These are phyloP conservation scores for Phytophthora idaei DNA, from an alignment of 352 stramenopile species.

Conservation along the genomic window DNA sequence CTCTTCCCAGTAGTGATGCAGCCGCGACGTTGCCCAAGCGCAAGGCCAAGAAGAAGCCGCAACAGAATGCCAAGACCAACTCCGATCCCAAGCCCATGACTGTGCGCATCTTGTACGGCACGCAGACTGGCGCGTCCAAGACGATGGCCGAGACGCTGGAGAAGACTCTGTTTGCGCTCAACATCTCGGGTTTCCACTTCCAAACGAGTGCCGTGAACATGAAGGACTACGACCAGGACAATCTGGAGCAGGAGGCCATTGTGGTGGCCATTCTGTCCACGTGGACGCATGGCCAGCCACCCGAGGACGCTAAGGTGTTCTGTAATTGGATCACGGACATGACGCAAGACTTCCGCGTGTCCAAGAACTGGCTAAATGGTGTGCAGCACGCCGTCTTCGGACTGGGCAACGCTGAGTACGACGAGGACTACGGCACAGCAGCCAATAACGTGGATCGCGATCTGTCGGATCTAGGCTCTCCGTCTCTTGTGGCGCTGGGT, in stretches of 20 bases:
- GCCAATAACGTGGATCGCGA: slow-evolving; percentile 76
- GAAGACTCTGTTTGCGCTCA: slow-evolving; percentile 80
- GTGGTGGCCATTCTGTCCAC: slow-evolving; percentile 88
- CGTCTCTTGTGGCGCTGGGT: slow-evolving; percentile 59
- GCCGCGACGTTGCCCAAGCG: slow-evolving; percentile 17
- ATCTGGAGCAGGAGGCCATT: slow-evolving; percentile 86
- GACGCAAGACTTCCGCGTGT: slow-evolving; percentile 89
- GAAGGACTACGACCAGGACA: slow-evolving; percentile 91
- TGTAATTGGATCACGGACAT: slow-evolving; percentile 90
- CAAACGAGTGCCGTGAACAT: slow-evolving; percentile 86
- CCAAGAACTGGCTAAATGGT: slow-evolving; percentile 78
- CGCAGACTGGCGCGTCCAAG: slow-evolving; percentile 85
- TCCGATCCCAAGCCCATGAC: slow-evolving; percentile 42
- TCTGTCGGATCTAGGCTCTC: slow-evolving; percentile 68
- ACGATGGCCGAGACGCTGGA: slow-evolving; percentile 76
- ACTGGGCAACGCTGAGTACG: slow-evolving; percentile 89
- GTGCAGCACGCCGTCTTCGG: slow-evolving; percentile 84
- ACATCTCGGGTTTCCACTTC: slow-evolving; percentile 82
- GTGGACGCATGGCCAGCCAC: slow-evolving; percentile 80
- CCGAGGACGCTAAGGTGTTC: slow-evolving; percentile 79
- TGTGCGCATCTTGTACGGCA: slow-evolving; percentile 87
- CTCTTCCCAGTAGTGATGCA: slow-evolving; percentile 12
- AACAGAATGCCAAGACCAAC: slow-evolving; percentile 7
- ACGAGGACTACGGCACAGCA: slow-evolving; percentile 85
- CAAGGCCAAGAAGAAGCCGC: slow-evolving; percentile 28